Base-by-base conservation (phyloP, 306 rosid genomes). In the Hippophae gyantsensis region DNA sequence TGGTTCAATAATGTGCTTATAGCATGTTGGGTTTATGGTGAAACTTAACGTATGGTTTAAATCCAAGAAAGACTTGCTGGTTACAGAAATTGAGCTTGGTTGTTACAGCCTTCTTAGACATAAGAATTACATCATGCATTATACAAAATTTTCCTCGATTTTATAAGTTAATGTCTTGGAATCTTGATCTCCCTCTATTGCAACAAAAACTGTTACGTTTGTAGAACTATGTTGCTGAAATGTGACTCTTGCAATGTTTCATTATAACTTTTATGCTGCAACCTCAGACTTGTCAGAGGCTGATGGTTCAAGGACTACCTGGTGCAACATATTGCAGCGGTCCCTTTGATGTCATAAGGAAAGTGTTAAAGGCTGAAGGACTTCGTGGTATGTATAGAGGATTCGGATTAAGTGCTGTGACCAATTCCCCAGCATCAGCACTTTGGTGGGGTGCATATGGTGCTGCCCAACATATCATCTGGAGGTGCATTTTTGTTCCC, bases 391-490 rank as follows among this genome's bases (percentile, higher is more conserved):
- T 89, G 49, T 86, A 82, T 66, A 84, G 95, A 78, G 95, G 97
- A 58, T 86, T 89, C 47, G 89, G 89, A 70, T 71, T 86, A 65
- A 86, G 89, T 3, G 95, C 83, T 12, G 45, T 84, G 58, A 72
- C 86, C 0, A 89, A 82, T 60, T 80, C 97, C 6, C 95, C 97
- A 7, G 95, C 97, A 62, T 80, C 89, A 69, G 97, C 95, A 52
- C 87, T 89, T 57, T 86, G 95, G 97, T 89, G 97, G 97, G 97
- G 93, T 59, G 82, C 86, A 47, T 89, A 89, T 69, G 97, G 89
- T 42, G 79, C 86, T 14, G 93, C 89, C 56, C 97, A 89, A 9
- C 95, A 89, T 78, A 68, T 80, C 13, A 78, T 89, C 46, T 89
- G 97, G 97, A 89, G 97, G 95, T 84, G 72, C 56, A 46, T 42